Conservation (phyloP, 116 monocot genomes). For the Trichopus zeylanicus region DNA sequence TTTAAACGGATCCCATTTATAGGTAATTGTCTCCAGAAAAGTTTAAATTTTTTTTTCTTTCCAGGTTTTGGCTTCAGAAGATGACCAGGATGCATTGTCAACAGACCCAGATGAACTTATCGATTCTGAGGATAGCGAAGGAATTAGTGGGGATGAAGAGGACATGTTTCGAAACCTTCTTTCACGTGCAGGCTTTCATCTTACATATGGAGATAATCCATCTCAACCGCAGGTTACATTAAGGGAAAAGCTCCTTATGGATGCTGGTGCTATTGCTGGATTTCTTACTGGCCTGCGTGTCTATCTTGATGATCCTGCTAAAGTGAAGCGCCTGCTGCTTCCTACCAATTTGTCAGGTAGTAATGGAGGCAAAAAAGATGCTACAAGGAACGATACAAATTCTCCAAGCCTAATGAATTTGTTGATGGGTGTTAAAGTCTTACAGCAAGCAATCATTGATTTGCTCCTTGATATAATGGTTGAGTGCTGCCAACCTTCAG, state of each 20-base stretch:
- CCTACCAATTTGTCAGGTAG: conserved; percentile 65
- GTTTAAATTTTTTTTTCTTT: conserved; percentile 3
- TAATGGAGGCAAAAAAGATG: conserved; percentile 44
- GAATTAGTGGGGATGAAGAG: conserved; percentile 78
- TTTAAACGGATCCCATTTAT: neutral
- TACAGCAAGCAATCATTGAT: conserved; percentile 92
- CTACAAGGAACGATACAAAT: conserved; percentile 34
- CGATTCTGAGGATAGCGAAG: conserved; percentile 85
- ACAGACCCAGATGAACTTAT: conserved; percentile 91
- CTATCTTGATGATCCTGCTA: conserved; percentile 92
- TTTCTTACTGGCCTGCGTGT: conserved; percentile 77
- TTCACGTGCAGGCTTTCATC: conserved; percentile 84
- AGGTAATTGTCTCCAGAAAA: neutral
- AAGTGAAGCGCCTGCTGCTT: conserved; percentile 90
- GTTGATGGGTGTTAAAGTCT: conserved; percentile 83
- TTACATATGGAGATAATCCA: conserved; percentile 71
- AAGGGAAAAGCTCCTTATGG: conserved; percentile 87
- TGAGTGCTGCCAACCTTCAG: conserved; percentile 92
- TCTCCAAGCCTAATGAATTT: conserved; percentile 84
- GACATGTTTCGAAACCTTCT: conserved; percentile 85
- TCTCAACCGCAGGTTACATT: conserved; percentile 77
- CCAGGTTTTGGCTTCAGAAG: conserved; percentile 91
- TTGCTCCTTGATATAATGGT: conserved; percentile 98
- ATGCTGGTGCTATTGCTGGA: conserved; percentile 89
- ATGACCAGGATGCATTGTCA: conserved; percentile 87